Conservation (phyloP, 805 yeast genomes). For the Myxozyma kluyveri region DNA sequence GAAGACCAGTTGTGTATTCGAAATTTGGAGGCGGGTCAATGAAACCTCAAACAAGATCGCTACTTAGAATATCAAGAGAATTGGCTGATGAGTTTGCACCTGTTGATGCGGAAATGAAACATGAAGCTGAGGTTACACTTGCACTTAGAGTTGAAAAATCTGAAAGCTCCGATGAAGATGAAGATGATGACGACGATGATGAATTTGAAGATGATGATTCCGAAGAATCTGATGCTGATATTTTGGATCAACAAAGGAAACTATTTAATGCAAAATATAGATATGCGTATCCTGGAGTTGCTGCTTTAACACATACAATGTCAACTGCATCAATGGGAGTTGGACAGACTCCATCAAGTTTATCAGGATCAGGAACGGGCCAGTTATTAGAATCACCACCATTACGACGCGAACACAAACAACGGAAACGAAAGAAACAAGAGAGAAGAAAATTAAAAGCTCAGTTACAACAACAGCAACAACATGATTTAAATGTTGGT, state of each 20-base stretch:
- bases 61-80: constrained; percentile 29
- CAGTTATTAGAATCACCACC: constrained; percentile 13
- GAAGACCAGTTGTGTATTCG: constrained; percentile 24
- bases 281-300: constrained; percentile 4
- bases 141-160: constrained; percentile 24
- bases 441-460: neutral
- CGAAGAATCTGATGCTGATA: constrained; percentile 4
- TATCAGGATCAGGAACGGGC: no score
- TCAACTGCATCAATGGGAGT: neutral
- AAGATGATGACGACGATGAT: constrained; percentile 18
- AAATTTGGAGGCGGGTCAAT: constrained; percentile 25
- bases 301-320: neutral
- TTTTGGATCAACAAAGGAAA: constrained; percentile 1
- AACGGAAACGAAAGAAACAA: constrained; percentile 4
- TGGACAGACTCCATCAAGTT: constrained; percentile 5
- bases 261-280: constrained; percentile 10
- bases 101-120: constrained; percentile 30
- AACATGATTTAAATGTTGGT: no score
- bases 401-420: neutral
- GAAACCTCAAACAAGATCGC: constrained; percentile 26
- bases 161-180: constrained; percentile 18
- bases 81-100: constrained; percentile 30
- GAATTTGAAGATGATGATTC: constrained; percentile 6
- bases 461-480: neutral
- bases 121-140: constrained; percentile 31